Evolutionary conservation across 257 asterid genomes (phyloP), one percentile per base, ranked within the genome.

Genomic region (Oldenlandia corymbosa): DNA sequence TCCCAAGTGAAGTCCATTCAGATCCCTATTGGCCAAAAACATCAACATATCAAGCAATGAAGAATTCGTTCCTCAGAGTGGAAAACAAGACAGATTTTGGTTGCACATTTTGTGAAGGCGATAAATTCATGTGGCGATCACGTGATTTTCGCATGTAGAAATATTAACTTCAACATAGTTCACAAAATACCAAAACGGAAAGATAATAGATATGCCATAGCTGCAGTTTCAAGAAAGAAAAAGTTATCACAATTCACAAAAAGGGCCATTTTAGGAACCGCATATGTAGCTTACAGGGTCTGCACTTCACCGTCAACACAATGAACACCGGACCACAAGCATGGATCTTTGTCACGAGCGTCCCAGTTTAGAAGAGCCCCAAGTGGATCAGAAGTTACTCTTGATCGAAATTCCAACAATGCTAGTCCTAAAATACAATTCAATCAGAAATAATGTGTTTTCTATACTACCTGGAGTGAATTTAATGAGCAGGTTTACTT

Each of bases 251-350:
- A n/a, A n/a, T n/a, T 45, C 24, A 27, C 13, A 51, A 36, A 51
- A 4, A 26, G 11, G 17, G 5, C 26, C 28, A 20, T 7, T 2
- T 10, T 1, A 7, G 10, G 46, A 48, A 48, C 8, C 7, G 55
- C 39, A 64, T 48, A 45, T 51, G 65, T 70, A 9, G 78, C 98
- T 88, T 81, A 91, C 98, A 91, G 71, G 60, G 50, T 67, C 71
- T 76, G 74, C 74, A 92, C 99, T 75, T 76, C 67, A 21, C 91
- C 88, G 28, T 75, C 91, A 37, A 72, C 72, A 64, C 97, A 92
- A 47, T 76, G 81, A 42, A 89, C 73, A 46, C 97, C 99, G 2
- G 80, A 76, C 99, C 99, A 92, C 74, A 62, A 64, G 75, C 99
- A 92, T 6, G 95, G 96, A 67, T 83, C 80, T 67, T 70, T 68